Conservation (phyloP, 768 basidiomycete species). For the Ramaria sp. region DNA sequence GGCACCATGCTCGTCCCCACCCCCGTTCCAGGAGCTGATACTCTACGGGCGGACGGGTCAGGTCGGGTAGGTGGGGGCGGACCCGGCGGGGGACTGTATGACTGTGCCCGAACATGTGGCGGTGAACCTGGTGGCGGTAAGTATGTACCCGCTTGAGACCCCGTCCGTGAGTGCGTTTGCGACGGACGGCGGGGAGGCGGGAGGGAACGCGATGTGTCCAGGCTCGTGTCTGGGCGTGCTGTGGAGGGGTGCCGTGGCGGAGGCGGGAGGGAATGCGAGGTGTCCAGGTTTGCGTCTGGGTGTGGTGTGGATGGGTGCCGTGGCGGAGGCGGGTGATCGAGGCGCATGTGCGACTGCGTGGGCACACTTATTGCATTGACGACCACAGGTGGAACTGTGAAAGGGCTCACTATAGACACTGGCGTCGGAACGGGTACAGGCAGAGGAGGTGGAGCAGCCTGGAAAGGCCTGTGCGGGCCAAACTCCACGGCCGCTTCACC, state of each 20-base stretch:
- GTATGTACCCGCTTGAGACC: not conserved
- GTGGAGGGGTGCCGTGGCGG: conserved; percentile 7
- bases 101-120: conserved; percentile 1
- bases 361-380: no score
- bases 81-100: not conserved
- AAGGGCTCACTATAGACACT: no score
- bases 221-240: conserved; percentile 1
- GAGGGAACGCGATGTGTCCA: conserved; percentile 38
- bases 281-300: conserved; percentile 29
- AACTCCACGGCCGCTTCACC: conserved; percentile 56
- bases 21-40: not conserved
- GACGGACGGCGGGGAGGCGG: not conserved
- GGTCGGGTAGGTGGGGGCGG: not conserved
- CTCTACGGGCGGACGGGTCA: not conserved
- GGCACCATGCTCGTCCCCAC: conserved; percentile 11
- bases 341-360: no score
- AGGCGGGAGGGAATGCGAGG: conserved; percentile 24
- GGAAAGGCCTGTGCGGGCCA: conserved; percentile 57
- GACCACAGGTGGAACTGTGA: no score
- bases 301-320: not conserved
- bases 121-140: conserved; percentile 19
- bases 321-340: not conserved
- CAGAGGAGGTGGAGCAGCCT: conserved; percentile 23
- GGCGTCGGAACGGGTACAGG: no score
- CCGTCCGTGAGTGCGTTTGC: no score